Conservation (phyloP, 2,329 filamentous ascomycete species). For the Nemania sp. region DNA sequence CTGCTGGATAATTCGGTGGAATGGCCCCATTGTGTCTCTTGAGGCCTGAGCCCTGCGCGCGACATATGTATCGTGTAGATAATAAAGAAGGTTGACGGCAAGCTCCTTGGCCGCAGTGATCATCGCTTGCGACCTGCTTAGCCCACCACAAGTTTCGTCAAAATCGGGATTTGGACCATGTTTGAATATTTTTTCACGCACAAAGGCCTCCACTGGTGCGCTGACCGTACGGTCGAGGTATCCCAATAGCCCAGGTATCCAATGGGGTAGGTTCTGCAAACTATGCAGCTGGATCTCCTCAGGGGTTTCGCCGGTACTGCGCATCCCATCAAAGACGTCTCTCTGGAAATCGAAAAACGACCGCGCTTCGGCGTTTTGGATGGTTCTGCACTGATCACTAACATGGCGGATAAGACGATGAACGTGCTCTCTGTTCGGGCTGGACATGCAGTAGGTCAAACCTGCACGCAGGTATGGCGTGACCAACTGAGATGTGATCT, state of each 20-base stretch:
- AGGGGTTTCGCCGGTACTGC: conserved; percentile 37
- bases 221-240: conserved; percentile 52
- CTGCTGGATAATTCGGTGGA: conserved; percentile 49
- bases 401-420: conserved; percentile 50
- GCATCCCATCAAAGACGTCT: conserved; percentile 42
- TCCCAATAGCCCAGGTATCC: conserved; percentile 57
- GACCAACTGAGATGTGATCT: conserved; percentile 51
- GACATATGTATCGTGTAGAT: conserved; percentile 54
- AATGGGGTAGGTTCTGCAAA: conserved; percentile 47
- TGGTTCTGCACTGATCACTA: conserved; percentile 46
- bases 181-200: conserved; percentile 50
- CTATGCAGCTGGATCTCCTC: conserved; percentile 39
- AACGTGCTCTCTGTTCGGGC: conserved; percentile 42
- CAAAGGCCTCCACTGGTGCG: conserved; percentile 48
- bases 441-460: conserved; percentile 55
- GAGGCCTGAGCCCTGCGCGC: conserved; percentile 47
- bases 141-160: conserved; percentile 40
- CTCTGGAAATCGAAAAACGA: conserved; percentile 53
- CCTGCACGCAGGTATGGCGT: conserved; percentile 64
- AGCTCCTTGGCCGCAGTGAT: conserved; percentile 46
- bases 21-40: conserved; percentile 47
- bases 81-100: conserved; percentile 51
- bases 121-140: conserved; percentile 39
- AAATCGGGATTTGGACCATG: conserved; percentile 39
- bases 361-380: conserved; percentile 54